Percentiles rank a stretch among this genome's conserved stretches.
phyloP scores from a whole-genome alignment of 176 grass and related monocot genomes.

The Eremochloa ophiuroides region DNA sequence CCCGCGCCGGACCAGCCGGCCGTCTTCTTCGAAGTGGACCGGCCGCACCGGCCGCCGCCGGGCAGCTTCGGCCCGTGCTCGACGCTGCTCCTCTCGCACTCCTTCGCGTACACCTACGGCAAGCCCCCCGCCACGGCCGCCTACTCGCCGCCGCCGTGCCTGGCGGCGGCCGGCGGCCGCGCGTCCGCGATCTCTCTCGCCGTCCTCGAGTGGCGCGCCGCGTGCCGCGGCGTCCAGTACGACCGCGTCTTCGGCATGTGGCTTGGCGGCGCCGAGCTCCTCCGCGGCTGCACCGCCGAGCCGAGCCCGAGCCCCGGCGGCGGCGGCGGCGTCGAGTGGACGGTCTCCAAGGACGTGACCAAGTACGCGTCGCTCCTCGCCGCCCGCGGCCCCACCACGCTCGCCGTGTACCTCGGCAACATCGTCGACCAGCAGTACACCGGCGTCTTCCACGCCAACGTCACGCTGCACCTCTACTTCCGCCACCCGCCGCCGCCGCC shows the following conservation, averaged over 20 bases:
- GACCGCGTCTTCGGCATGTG: conserved; percentile 79
- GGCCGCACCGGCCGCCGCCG: conserved; percentile 45
- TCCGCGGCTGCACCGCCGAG: conserved; percentile 64
- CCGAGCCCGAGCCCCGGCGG: too few species aligned
- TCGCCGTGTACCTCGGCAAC: conserved; percentile 80
- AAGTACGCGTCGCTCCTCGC: conserved; percentile 70
- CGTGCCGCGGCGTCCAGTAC: conserved; percentile 56
- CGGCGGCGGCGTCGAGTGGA: conserved; percentile 40
- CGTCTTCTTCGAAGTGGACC: conserved; percentile 63
- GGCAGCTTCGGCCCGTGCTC: conserved; percentile 53
- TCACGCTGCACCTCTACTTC: conserved; percentile 78
- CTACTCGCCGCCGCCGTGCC: conserved; percentile 50
- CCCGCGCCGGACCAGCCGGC: conserved; percentile 20
- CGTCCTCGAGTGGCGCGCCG: conserved; percentile 68
- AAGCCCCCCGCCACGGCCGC: conserved; percentile 45
- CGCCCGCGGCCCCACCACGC: conserved; percentile 32
- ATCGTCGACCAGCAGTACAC: conserved; percentile 56
- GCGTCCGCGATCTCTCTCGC: conserved; percentile 40
- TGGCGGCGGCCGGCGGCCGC: conserved; percentile 14
- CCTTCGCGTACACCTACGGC: conserved; percentile 53
- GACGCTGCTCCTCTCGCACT: conserved; percentile 49
- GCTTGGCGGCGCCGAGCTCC: conserved; percentile 71
- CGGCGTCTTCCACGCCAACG: conserved; percentile 67
- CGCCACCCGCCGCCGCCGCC: conserved; percentile 11
- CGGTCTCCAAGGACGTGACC: conserved; percentile 61